Conservation (phyloP, 2,329 filamentous ascomycete species). For the Phialophora macrospora region DNA sequence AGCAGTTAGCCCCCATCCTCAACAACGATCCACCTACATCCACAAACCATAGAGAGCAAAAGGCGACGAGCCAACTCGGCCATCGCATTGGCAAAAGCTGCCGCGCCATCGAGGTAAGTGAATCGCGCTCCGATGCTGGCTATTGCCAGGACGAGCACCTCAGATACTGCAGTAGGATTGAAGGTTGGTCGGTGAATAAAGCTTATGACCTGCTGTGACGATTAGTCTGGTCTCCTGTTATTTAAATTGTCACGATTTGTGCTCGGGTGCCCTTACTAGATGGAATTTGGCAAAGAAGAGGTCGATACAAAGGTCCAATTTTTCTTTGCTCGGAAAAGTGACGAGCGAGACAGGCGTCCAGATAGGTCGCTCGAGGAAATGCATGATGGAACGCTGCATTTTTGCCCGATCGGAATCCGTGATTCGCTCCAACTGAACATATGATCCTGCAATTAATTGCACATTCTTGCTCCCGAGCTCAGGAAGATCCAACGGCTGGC, state of each 20-base stretch:
- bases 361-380: background rate
- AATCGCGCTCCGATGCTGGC: slow-evolving; percentile 17
- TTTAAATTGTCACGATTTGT: too few species aligned
- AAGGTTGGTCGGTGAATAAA: slow-evolving; percentile 25
- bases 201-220: slow-evolving; percentile 2
- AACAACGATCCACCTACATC: background rate
- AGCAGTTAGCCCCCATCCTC: background rate
- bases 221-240: background rate
- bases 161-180: slow-evolving; percentile 6
- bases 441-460: background rate
- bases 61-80: slow-evolving; percentile 13
- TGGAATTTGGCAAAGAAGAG: slow-evolving; percentile 17
- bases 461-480: background rate
- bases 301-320: slow-evolving; percentile 19
- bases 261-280: background rate
- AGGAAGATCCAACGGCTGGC: slow-evolving; percentile 1
- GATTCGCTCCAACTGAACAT: background rate
- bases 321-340: slow-evolving; percentile 19
- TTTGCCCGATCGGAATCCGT: background rate
- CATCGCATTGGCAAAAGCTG: slow-evolving; percentile 7
- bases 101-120: slow-evolving; percentile 12
- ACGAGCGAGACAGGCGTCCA: slow-evolving; percentile 10
- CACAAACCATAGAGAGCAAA: slow-evolving; percentile 1
- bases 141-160: slow-evolving; percentile 14
- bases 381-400: background rate